Evolutionary conservation across 495 filamentous ascomycete genomes (phyloP).

Genomic region (Podospora conica): DNA sequence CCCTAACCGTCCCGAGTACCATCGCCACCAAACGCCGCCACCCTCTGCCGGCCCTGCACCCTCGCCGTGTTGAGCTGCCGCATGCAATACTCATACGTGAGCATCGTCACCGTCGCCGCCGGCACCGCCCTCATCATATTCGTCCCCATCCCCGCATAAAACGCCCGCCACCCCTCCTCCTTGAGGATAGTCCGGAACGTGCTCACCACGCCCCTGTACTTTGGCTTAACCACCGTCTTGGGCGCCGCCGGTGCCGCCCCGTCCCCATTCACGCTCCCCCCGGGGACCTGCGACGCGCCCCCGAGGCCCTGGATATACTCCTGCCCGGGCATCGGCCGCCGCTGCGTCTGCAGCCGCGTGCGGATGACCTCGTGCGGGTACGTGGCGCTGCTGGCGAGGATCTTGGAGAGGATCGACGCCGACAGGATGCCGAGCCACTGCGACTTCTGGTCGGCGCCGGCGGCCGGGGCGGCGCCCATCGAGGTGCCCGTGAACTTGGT

Average conservation of each 20-base stretch:
- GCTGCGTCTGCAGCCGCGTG: conserved; percentile 83
- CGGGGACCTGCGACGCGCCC: conserved; percentile 15
- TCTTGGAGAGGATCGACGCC: conserved; percentile 91
- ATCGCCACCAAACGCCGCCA: background rate
- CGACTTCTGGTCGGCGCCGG: conserved; percentile 29
- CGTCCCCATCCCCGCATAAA: conserved; percentile 96
- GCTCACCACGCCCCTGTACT: conserved; percentile 75
- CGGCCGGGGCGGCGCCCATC: conserved; percentile 59
- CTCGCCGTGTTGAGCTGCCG: conserved; percentile 40
- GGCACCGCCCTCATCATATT: conserved; percentile 96
- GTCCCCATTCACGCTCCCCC: background rate
- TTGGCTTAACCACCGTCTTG: conserved; percentile 38
- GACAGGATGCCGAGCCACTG: conserved; percentile 65
- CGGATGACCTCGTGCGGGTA: conserved; percentile 96
- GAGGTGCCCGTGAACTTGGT: conserved; percentile 79
- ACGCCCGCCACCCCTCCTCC: conserved; percentile 94
- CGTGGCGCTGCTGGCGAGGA: conserved; percentile 89
- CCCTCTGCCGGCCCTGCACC: conserved; percentile 28
- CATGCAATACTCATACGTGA: conserved; percentile 90
- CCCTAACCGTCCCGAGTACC: background rate
- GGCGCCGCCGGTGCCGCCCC: background rate
- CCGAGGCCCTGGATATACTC: conserved; percentile 61
- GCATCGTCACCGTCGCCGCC: conserved; percentile 91
- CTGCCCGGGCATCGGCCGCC: conserved; percentile 51
- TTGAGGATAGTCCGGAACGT: conserved; percentile 76